Conservation (phyloP, 768 basidiomycete species). For the Suillus tomentosus region DNA sequence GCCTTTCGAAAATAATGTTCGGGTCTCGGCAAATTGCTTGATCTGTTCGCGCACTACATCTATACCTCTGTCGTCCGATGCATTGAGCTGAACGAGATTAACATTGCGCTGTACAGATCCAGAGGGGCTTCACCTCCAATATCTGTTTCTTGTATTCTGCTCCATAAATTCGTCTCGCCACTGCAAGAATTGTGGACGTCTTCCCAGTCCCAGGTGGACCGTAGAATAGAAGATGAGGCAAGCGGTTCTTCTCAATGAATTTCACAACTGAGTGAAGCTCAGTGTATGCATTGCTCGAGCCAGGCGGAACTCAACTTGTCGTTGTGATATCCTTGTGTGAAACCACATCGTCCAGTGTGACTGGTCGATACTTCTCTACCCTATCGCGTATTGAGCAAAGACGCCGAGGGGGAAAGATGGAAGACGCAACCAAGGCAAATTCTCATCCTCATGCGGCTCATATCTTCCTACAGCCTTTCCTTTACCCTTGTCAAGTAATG, state of each 20-base stretch:
- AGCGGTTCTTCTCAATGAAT: constrained; percentile 91
- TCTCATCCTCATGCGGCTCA: constrained; percentile 55
- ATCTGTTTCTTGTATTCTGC: constrained; percentile 86
- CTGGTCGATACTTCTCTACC: constrained; percentile 98
- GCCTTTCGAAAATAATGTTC: constrained; percentile 87
- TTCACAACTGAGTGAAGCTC: constrained; percentile 71
- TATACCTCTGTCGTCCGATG: constrained; percentile 97
- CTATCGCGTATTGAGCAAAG: constrained; percentile 40
- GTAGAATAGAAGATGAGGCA: constrained; percentile 96
- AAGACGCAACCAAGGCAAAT: constrained; percentile 75
- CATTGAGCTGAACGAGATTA: constrained; percentile 70
- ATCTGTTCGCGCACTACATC: constrained; percentile 99
- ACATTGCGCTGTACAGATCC: constrained; percentile 9
- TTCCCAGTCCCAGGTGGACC: constrained; percentile 99
- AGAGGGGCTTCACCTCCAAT: constrained; percentile 64
- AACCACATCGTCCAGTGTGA: constrained; percentile 89
- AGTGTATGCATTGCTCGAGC: not conserved
- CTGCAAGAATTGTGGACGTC: constrained; percentile 94
- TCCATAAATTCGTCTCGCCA: constrained; percentile 94
- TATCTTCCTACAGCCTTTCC: constrained; percentile 60
- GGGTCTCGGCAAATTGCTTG: constrained; percentile 96
- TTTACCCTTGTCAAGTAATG: constrained; percentile 42
- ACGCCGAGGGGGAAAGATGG: constrained; percentile 10
- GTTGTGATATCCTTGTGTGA: constrained; percentile 94
- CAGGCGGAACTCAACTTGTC: constrained; percentile 63